A percentile compares a stretch with the other conserved stretches of the same genome.
Conservation (phyloP, 108 stramenopile species). For the Skeletonema tropicum region DNA sequence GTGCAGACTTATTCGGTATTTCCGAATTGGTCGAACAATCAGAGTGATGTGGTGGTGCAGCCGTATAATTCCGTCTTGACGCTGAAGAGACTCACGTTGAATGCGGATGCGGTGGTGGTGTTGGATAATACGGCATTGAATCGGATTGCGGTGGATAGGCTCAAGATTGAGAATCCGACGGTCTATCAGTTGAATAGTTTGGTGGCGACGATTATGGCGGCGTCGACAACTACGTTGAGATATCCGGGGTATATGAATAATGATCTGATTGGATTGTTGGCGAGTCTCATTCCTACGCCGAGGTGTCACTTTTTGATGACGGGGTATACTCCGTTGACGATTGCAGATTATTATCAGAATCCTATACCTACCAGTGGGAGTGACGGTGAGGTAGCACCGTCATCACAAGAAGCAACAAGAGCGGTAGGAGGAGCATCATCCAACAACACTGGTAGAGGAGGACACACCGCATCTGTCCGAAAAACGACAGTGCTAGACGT, state of each 20-base stretch:
- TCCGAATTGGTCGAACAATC: conserved; percentile 93
- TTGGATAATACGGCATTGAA: conserved; percentile 96
- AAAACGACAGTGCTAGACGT: conserved; percentile 99
- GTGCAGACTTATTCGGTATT: conserved; percentile 99
- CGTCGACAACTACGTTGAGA: conserved; percentile 95
- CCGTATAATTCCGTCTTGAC: conserved; percentile 98
- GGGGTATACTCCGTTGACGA: conserved; percentile 95
- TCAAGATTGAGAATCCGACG: conserved; percentile 91
- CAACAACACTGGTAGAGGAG: not conserved
- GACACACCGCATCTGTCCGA: conserved; percentile 64
- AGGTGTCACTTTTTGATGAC: conserved; percentile 99
- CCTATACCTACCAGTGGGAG: conserved; percentile 14
- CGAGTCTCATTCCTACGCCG: conserved; percentile 98
- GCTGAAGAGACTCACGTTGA: conserved; percentile 94
- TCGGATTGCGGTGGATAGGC: conserved; percentile 94
- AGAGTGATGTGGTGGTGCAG: conserved; percentile 97
- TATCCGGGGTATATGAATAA: conserved; percentile 99
- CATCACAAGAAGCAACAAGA: conserved; percentile 13
- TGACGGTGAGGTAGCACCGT: conserved; percentile 14
- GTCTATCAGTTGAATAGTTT: conserved; percentile 97
- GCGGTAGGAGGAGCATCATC: not conserved
- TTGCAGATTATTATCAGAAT: conserved; percentile 46
- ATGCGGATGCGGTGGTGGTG: conserved; percentile 98
- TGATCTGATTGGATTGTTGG: conserved; percentile 96
- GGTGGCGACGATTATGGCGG: conserved; percentile 99